Conservation (phyloP, 176 grass and related monocot species). For the Aegilops speltoides region DNA sequence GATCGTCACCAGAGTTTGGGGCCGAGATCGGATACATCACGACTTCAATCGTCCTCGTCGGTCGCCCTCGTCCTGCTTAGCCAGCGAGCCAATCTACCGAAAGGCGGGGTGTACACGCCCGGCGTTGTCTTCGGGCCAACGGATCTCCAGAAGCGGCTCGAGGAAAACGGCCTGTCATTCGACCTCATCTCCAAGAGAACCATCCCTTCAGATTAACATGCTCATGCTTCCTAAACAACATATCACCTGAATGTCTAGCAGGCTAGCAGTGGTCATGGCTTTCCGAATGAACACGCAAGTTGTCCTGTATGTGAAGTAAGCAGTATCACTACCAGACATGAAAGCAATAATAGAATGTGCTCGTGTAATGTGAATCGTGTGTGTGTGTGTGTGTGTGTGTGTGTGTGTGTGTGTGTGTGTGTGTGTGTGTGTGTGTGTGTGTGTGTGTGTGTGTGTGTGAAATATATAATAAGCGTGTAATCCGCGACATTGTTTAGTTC, state of each 20-base stretch:
- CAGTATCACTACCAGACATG: not conserved
- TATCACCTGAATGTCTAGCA: not conserved
- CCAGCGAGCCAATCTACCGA: conserved; percentile 62
- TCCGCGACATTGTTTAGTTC: too few relatives aligned
- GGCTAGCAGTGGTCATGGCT: too few relatives aligned
- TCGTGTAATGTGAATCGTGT: not conserved
- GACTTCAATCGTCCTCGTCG: conserved; percentile 74
- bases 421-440: too few relatives aligned
- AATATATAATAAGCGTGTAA: too few relatives aligned
- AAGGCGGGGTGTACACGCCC: conserved; percentile 73
- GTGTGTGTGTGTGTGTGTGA: too few relatives aligned
- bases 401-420: too few relatives aligned
- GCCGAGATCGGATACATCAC: conserved; percentile 81
- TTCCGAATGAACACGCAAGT: too few relatives aligned
- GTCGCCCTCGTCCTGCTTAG: conserved; percentile 64
- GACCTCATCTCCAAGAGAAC: conserved; percentile 46
- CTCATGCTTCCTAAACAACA: not conserved
- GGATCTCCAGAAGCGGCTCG: conserved; percentile 65
- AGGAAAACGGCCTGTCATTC: conserved; percentile 76
- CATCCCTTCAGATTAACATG: not conserved
- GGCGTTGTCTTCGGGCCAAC: conserved; percentile 68
- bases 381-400: too few relatives aligned
- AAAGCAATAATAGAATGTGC: not conserved
- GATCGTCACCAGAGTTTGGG: conserved; percentile 70
- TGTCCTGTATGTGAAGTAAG: not conserved